A percentile compares a stretch with the other conserved stretches of the same genome.
Conservation (phyloP, 331 rosid species). For the Telfairia occidentalis region DNA sequence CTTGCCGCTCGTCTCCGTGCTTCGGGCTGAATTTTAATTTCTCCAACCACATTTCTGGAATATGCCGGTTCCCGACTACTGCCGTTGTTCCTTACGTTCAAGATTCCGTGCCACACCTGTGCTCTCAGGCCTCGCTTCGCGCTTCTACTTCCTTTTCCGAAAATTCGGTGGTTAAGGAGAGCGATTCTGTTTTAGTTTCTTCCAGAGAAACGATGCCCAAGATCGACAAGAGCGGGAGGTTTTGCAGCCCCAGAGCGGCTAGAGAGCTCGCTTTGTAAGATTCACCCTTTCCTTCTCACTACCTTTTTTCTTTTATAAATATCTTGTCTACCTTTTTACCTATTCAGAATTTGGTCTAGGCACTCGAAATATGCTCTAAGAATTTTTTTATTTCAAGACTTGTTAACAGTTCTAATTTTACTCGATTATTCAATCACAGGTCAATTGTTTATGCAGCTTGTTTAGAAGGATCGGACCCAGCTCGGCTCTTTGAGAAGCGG, state of each 20-base stretch:
- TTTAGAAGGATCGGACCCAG: constrained; percentile 79
- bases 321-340: neutral
- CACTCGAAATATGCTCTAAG: neutral
- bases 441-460: constrained; percentile 79
- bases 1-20: constrained; percentile 16
- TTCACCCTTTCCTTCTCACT: neutral
- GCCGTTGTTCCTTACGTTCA: neutral
- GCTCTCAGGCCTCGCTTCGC: constrained; percentile 27
- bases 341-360: neutral
- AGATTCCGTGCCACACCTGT: constrained; percentile 1
- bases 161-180: constrained; percentile 18
- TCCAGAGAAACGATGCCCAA: constrained; percentile 45
- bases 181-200: constrained; percentile 8
- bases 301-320: neutral
- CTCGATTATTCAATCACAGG: constrained; percentile 21
- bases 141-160: constrained; percentile 28
- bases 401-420: neutral
- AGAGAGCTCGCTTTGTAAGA: constrained; percentile 83
- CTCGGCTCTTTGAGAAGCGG: constrained; percentile 69
- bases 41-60: constrained; percentile 21
- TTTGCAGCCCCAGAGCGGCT: constrained; percentile 91
- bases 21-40: constrained; percentile 10
- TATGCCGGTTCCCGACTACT: neutral
- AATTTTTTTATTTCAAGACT: neutral
- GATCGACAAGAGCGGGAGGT: constrained; percentile 66